Evolutionary conservation across 1,139 yeast species (phyloP), one percentile per base, ranked within the genome.

Genomic region (Chernovozyma aurita): DNA sequence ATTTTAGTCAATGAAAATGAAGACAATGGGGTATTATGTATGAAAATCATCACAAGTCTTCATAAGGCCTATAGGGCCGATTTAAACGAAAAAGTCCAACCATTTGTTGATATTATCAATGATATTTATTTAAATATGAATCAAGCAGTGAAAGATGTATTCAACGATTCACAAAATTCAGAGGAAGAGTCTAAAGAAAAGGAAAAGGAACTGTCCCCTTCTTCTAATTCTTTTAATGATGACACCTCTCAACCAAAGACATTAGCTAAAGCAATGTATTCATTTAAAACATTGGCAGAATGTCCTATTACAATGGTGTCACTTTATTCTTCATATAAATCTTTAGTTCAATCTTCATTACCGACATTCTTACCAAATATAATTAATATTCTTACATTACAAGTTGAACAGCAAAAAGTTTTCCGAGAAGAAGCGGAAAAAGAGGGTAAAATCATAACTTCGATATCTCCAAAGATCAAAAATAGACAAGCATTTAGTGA

Each of bases 251-350:
- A 69, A 3, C 34, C 31, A n/a, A 73, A 73, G 41, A 53, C 65
- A 3, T 68, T 76, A 26, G 57, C 67, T 37, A 74, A 73, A 45
- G 82, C 94, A 11, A 76, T 85, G 74, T 70, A 59, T 50, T 88
- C 97, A 2, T 92, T 92, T 68, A 90, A 88, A 54, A 87, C 94
- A 9, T 72, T 92, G 41, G 88, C 97, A 0, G 99, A 94, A 58
- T 90, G 97, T 55, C 99, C 99, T 5, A 90, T 94, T 29, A 90
- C 95, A 8, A 85, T 94, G 78, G 98, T 94, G 2, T 78, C 95
- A 6, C 69, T 94, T 37, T 87, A 86, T 50, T 85, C 95, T 1
- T 81, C 95, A 0, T 90, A 90, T 61, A 86, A 87, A 54, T 78
- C 78, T 31, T 63, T 88, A 37, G 86, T 85, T 3, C 76, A 76